A percentile compares a stretch with the other conserved stretches of the same genome.
phyloP scores from a whole-genome alignment of 176 grass and related monocot species.

The Eragrostis curvula region DNA sequence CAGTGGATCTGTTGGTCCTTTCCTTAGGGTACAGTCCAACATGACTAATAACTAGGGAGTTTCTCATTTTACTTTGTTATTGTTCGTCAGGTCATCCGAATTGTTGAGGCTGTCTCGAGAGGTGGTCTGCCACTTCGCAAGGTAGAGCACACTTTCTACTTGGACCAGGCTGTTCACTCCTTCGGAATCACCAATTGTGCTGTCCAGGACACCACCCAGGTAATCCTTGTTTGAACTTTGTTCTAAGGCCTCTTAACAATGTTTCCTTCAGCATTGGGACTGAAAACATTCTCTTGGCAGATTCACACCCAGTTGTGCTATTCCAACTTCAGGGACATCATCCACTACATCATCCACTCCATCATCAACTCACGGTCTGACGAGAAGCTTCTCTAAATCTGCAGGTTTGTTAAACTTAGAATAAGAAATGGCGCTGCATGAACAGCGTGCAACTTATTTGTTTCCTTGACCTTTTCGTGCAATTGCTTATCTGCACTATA shows the following conservation, averaged over 20 bases:
- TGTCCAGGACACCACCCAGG: constrained; percentile 92
- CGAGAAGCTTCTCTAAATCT: constrained; percentile 92
- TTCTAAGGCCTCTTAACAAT: not conserved
- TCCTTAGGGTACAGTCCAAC: no score
- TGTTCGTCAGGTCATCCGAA: constrained; percentile 81
- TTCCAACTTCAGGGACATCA: constrained; percentile 97
- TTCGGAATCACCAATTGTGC: constrained; percentile 94
- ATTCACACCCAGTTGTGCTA: constrained; percentile 99
- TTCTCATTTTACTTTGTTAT: not conserved
- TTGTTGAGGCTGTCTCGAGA: constrained; percentile 88
- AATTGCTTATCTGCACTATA: no score
- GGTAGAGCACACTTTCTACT: constrained; percentile 87
- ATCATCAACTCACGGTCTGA: constrained; percentile 96
- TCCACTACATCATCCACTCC: constrained; percentile 91
- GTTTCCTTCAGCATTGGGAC: not conserved
- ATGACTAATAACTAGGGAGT: no score
- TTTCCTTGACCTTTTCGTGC: no score
- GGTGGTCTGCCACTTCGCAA: constrained; percentile 94
- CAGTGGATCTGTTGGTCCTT: no score
- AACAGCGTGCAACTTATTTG: no score
- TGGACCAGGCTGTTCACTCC: constrained; percentile 93
- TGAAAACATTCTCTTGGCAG: constrained; percentile 40
- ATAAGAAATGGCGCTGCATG: no score
- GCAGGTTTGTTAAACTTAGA: no score
- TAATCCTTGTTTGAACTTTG: constrained; percentile 32